A percentile compares a stretch with the other conserved stretches of the same genome.
phyloP scores from a whole-genome alignment of 305 asterid species.

The Fraxinus sp. region DNA sequence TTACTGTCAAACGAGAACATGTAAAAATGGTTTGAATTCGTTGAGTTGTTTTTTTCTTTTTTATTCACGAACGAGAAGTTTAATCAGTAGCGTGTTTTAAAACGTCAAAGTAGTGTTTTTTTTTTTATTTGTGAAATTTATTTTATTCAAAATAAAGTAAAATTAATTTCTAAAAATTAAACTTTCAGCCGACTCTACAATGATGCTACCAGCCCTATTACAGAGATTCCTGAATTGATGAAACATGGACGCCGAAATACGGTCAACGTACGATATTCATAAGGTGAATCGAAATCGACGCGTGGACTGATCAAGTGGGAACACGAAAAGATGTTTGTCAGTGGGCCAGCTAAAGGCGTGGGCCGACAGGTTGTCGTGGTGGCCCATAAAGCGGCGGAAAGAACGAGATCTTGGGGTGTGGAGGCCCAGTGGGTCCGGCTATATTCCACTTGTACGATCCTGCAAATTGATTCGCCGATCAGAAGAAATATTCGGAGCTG shows the following conservation, averaged over 20 bases:
- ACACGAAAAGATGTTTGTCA: slow-evolving; percentile 31
- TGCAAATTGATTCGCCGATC: slow-evolving; percentile 29
- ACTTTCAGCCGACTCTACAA: not conserved
- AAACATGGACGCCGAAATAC: not conserved
- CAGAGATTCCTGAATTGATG: not conserved
- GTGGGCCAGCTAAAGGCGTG: slow-evolving; percentile 51
- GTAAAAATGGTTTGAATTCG: not conserved
- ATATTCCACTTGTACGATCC: slow-evolving; percentile 2
- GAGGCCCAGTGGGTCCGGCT: slow-evolving; percentile 18
- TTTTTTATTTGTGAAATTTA: too few relatives aligned
- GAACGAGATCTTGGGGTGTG: slow-evolving; percentile 15
- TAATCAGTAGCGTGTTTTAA: too few relatives aligned
- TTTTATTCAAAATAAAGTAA: not conserved
- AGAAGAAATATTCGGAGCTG: slow-evolving; percentile 35
- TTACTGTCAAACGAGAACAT: not conserved
- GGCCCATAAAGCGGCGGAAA: slow-evolving; percentile 41
- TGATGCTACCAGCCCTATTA: not conserved
- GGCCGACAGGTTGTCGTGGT: slow-evolving; percentile 40
- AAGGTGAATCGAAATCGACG: slow-evolving; percentile 5
- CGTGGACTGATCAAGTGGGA: slow-evolving; percentile 26
- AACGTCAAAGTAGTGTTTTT: too few relatives aligned
- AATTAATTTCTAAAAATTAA: not conserved
- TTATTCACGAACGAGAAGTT: not conserved
- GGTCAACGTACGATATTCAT: not conserved
- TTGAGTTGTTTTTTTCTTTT: not conserved